Conservation (phyloP, 306 rosid genomes). For the Medicago ruthenica region DNA sequence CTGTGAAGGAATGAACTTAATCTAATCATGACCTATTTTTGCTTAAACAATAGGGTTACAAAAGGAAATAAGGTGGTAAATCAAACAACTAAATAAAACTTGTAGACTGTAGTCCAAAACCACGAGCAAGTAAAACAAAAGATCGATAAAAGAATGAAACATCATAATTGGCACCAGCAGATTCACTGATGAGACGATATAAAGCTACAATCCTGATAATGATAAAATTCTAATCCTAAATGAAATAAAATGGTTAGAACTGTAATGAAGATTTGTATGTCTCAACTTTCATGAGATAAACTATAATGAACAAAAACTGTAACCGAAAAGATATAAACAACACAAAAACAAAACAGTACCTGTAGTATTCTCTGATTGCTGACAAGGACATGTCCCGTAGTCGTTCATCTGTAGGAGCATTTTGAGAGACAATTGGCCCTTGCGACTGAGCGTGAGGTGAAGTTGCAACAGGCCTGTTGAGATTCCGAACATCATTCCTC, state of each 20-base stretch:
- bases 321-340: slow-evolving; percentile 18
- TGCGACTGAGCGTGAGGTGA: too few species aligned
- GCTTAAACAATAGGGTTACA: too few species aligned
- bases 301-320: not conserved
- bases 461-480: slow-evolving; percentile 59
- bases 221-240: not conserved
- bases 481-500: slow-evolving; percentile 60
- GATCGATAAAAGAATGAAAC: too few species aligned
- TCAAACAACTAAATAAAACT: too few species aligned
- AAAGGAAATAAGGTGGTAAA: too few species aligned
- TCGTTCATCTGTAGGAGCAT: slow-evolving; percentile 48
- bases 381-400: slow-evolving; percentile 65
- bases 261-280: not conserved
- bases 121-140: too few species aligned
- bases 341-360: slow-evolving; percentile 51
- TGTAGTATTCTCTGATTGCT: slow-evolving; percentile 89
- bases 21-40: too few species aligned
- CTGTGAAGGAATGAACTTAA: too few species aligned
- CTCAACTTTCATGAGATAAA: not conserved
- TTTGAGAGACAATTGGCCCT: slow-evolving; percentile 53
- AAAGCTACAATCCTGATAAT: not conserved
- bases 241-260: not conserved
- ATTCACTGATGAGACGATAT: not conserved
- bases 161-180: too few species aligned
- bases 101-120: too few species aligned